A percentile compares a stretch with the other conserved stretches of the same genome.
phyloP scores from a whole-genome alignment of 176 grass and related monocot species.

The Aegilops tauschii region DNA sequence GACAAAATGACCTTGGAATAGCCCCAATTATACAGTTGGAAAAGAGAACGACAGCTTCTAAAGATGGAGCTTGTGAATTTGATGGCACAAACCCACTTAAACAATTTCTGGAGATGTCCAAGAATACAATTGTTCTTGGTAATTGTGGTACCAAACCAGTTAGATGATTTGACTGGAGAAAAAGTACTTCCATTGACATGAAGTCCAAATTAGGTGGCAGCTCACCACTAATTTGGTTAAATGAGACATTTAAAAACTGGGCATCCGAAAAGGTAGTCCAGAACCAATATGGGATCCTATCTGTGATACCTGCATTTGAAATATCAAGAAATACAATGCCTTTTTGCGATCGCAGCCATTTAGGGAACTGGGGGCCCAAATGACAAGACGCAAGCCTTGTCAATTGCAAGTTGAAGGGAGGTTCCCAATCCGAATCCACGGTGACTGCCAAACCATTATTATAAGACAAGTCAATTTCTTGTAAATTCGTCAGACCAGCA shows the following conservation, averaged over 20 bases:
- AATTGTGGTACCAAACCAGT: no score
- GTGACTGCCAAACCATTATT: background rate
- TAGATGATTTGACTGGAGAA: no score
- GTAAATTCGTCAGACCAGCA: background rate
- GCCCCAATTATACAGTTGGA: no score
- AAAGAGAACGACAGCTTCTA: no score
- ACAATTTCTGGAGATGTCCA: no score
- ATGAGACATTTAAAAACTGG: background rate
- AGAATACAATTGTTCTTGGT: no score
- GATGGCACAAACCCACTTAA: no score
- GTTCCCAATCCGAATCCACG: constrained; percentile 11
- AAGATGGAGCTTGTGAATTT: no score
- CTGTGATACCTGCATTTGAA: background rate
- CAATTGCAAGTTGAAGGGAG: background rate
- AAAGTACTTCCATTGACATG: background rate
- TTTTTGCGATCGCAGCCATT: background rate
- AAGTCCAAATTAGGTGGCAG: background rate
- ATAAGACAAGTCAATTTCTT: background rate
- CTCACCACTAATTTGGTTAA: background rate
- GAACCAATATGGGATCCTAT: constrained; percentile 27
- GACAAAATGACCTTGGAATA: no score
- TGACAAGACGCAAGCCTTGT: background rate
- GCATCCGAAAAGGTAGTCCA: constrained; percentile 19
- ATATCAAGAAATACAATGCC: background rate
- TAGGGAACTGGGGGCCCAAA: background rate